Conservation (phyloP, 2,329 filamentous ascomycete species). For the Paecilomyces dactylethromorphus region DNA sequence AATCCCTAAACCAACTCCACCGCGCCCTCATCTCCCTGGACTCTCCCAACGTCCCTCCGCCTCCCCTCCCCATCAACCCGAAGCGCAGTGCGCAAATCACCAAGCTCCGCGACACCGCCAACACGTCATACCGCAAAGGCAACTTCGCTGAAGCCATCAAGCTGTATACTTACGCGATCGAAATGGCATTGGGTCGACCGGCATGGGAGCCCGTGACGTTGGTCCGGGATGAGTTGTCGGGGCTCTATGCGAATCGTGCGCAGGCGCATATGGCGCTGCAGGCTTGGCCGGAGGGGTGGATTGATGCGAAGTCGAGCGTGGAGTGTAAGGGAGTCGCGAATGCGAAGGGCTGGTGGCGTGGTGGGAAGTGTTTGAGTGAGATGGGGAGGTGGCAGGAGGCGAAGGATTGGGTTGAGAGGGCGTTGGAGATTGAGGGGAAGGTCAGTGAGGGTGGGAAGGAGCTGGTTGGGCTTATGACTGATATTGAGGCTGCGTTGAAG, state of each 20-base stretch:
- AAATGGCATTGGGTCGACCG: constrained; percentile 79
- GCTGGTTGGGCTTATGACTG: constrained; percentile 54
- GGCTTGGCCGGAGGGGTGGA: constrained; percentile 76
- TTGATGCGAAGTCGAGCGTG: constrained; percentile 81
- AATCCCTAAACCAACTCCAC: constrained; percentile 72
- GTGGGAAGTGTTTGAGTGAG: constrained; percentile 78
- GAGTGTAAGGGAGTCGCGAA: constrained; percentile 83
- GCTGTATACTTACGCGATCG: constrained; percentile 77
- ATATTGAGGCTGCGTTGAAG: constrained; percentile 59
- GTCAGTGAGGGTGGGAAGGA: constrained; percentile 43
- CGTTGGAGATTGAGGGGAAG: constrained; percentile 72
- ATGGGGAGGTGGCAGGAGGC: constrained; percentile 87
- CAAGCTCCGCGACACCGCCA: constrained; percentile 86
- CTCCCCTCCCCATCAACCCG: constrained; percentile 84
- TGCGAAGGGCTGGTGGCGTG: constrained; percentile 89
- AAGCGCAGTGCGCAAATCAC: constrained; percentile 81
- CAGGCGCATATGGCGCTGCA: constrained; percentile 81
- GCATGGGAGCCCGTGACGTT: constrained; percentile 81
- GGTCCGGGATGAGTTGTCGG: constrained; percentile 75
- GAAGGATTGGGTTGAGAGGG: constrained; percentile 66
- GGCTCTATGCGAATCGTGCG: constrained; percentile 77
- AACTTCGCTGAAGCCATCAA: constrained; percentile 68
- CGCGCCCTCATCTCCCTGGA: constrained; percentile 60
- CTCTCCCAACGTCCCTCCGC: constrained; percentile 65
- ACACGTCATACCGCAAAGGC: constrained; percentile 72